Base-by-base conservation (phyloP, 805 yeast species). In the Lipomyces japonicus region DNA sequence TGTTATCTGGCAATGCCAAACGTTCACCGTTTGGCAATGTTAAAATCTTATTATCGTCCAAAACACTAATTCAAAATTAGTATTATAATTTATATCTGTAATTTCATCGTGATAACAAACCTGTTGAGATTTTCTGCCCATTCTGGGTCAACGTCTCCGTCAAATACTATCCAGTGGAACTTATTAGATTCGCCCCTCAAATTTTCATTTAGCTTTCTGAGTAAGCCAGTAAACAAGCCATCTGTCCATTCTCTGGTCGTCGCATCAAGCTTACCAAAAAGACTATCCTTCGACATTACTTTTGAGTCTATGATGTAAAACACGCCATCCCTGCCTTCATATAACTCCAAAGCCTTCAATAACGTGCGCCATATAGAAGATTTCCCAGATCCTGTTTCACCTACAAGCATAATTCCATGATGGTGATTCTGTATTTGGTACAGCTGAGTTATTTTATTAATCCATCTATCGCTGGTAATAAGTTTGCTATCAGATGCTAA, bases 11-110 rank as follows among this genome's bases (percentile, higher is more conserved):
- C 1, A 91, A 66, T 1, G 75, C 69, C 4, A 91, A 63, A 21
- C 96, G 76, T 64, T 91, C 97, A 35, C 97, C 97, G 62, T 81
- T 88, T 0, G 97, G 93, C 7, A 91, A 70, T 0, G 97, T 89
- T 37, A 91, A 67, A 1, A 84, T 57, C 55, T 78, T 80, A 67
- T 89, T 91, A 58, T 91, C 97, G 67, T 91, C 97, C 16, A 91
- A 71, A 7, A 89, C 93, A 69, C 95, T 84, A 19, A 12, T 16
- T 6, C 18, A 16, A 9, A 5, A 2, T 26, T 22, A 28, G 45
- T 42, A 7, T 31, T 30, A 4, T 16, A 10, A 39, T 3, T 14
- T 12, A 26, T 39, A 39, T 6, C 12, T 12, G 7, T n/a, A 16
- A 31, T 2, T 18, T n/a, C 18, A 12, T 16, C 42, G 14, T 4